Conservation (phyloP, 2,329 filamentous ascomycete genomes). For the Botryotinia convoluta region DNA sequence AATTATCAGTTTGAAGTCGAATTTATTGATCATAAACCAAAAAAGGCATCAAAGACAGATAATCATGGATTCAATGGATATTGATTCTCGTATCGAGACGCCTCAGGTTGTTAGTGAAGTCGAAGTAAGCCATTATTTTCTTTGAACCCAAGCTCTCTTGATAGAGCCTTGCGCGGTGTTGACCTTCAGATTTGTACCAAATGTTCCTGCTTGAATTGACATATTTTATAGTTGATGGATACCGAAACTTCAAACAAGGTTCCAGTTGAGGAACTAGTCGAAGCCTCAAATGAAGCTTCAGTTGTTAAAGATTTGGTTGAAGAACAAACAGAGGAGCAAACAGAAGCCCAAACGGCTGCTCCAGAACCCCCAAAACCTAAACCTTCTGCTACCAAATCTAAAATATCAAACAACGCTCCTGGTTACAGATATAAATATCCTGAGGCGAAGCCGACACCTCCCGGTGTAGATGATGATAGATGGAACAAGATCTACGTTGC, state of each 20-base stretch:
- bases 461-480: slow-evolving; percentile 32
- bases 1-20: not conserved
- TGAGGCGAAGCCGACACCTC: slow-evolving; percentile 35
- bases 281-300: not conserved
- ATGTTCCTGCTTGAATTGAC: slow-evolving; percentile 1
- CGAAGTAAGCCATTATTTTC: not conserved
- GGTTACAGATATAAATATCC: slow-evolving; percentile 38
- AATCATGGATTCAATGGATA: slow-evolving; percentile 18
- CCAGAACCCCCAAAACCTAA: not conserved
- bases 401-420: slow-evolving; percentile 26
- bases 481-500: slow-evolving; percentile 38
- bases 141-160: not conserved
- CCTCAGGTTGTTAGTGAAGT: not conserved
- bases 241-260: not conserved
- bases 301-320: not conserved
- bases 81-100: not conserved
- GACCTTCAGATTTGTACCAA: not conserved
- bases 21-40: not conserved
- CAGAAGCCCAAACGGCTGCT: not conserved
- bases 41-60: not conserved
- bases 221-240: not conserved
- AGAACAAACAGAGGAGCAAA: not conserved
- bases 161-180: slow-evolving; percentile 10
- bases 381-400: slow-evolving; percentile 1
- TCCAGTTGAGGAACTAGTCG: not conserved